Conservation (phyloP, 108 stramenopile species). For the Licmophora abbreviata region DNA sequence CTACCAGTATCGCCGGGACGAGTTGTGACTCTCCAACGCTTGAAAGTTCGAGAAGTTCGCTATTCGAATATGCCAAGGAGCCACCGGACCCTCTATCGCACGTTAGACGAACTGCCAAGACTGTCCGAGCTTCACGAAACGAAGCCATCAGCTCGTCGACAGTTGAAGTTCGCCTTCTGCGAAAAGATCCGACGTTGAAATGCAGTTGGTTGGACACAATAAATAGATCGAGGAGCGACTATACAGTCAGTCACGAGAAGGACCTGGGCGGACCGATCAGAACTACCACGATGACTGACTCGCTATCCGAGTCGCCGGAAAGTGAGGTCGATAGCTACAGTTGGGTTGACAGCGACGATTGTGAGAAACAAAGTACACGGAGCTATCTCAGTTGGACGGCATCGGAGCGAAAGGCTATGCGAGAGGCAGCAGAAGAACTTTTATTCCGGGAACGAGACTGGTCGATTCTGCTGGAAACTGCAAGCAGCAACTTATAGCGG, state of each 20-base stretch:
- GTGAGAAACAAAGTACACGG: neutral
- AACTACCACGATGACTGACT: too few relatives aligned
- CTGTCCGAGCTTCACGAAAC: neutral
- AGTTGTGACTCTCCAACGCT: slow-evolving; percentile 1
- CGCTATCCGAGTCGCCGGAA: neutral
- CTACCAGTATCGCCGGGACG: neutral
- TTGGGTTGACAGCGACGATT: neutral
- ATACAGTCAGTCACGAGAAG: neutral
- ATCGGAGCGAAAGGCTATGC: neutral
- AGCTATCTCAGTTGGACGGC: neutral
- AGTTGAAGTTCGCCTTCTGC: too few relatives aligned
- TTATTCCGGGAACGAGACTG: neutral
- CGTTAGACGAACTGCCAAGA: neutral
- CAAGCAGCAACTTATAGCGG: neutral
- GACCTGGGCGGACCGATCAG: neutral
- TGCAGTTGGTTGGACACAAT: neutral
- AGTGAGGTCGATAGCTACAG: neutral
- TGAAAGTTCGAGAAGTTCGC: too few relatives aligned
- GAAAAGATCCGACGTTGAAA: neutral
- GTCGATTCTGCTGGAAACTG: neutral
- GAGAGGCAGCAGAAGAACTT: slow-evolving; percentile 1
- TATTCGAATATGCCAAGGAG: too few relatives aligned
- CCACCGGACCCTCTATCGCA: neutral
- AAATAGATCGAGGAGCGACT: neutral
- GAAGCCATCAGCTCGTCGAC: neutral